These are phyloP conservation scores for Sporisorium scitamineum DNA, from an alignment of 1,284 basidiomycete genomes.

Conservation along the genomic window DNA sequence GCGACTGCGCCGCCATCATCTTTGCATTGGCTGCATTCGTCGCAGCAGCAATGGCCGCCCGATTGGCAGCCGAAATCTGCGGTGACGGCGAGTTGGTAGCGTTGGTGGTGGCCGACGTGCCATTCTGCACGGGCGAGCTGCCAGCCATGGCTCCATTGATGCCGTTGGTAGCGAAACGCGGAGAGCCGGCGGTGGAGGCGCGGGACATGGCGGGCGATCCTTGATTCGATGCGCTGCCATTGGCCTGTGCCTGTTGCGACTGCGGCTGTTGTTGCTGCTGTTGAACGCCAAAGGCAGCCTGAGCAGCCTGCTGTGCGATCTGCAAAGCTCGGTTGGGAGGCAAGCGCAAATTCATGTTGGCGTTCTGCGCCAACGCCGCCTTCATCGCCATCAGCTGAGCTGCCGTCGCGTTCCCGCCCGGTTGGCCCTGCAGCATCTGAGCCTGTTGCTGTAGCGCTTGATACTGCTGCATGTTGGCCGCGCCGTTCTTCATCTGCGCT, in stretches of 20 bases:
- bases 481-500: slow-evolving; percentile 47
- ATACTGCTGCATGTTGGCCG: slow-evolving; percentile 32
- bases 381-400: slow-evolving; percentile 62
- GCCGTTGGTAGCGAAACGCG: slow-evolving; percentile 44
- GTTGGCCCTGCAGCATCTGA: slow-evolving; percentile 42
- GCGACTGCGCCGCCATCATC: slow-evolving; percentile 43
- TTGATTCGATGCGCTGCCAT: slow-evolving; percentile 40
- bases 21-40: slow-evolving; percentile 44
- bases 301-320: slow-evolving; percentile 54
- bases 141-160: slow-evolving; percentile 34
- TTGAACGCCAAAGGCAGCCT: slow-evolving; percentile 42
- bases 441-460: slow-evolving; percentile 49
- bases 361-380: slow-evolving; percentile 53
- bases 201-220: slow-evolving; percentile 52
- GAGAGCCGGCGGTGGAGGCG: slow-evolving; percentile 48
- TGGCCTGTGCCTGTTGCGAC: slow-evolving; percentile 22
- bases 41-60: slow-evolving; percentile 46
- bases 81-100: slow-evolving; percentile 50
- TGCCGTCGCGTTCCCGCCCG: slow-evolving; percentile 30
- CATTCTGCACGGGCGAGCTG: slow-evolving; percentile 42
- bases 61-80: slow-evolving; percentile 49
- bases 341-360: slow-evolving; percentile 50
- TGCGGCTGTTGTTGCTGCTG: slow-evolving; percentile 40
- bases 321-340: slow-evolving; percentile 57
- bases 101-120: slow-evolving; percentile 35